phyloP scores from a whole-genome alignment of 768 basidiomycete genomes.

The Xerocomellus amylosporus region DNA sequence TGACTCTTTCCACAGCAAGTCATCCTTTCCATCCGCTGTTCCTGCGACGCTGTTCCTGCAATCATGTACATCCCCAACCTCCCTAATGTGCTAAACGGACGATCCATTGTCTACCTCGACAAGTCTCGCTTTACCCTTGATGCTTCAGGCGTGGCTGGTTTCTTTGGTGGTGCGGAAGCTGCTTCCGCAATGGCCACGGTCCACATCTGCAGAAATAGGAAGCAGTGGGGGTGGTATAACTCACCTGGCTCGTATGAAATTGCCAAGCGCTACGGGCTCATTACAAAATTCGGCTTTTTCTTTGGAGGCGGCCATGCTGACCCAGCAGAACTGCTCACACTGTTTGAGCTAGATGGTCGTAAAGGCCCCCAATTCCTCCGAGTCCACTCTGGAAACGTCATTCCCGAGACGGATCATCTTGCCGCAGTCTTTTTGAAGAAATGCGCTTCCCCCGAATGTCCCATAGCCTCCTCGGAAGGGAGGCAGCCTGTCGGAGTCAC shows the following conservation, averaged over 20 bases:
- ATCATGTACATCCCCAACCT: no score
- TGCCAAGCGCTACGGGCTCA: slow-evolving; percentile 29
- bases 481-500: slow-evolving; percentile 5
- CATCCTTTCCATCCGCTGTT: no score
- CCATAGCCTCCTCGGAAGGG: background rate
- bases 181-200: slow-evolving; percentile 34
- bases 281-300: slow-evolving; percentile 27
- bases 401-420: slow-evolving; percentile 7
- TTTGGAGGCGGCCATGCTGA: slow-evolving; percentile 23
- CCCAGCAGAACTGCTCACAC: slow-evolving; percentile 4
- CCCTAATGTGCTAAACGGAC: no score
- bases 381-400: slow-evolving; percentile 5
- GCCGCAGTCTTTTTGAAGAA: slow-evolving; percentile 2
- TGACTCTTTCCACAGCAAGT: no score
- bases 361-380: slow-evolving; percentile 9
- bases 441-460: background rate
- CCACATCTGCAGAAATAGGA: slow-evolving; percentile 28
- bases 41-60: no score
- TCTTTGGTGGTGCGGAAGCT: no score
- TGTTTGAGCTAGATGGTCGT: slow-evolving; percentile 7
- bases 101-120: no score
- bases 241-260: slow-evolving; percentile 33
- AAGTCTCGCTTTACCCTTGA: no score
- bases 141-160: no score
- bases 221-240: slow-evolving; percentile 34